phyloP scores from a whole-genome alignment of 768 basidiomycete species.

The Erythrobasidium yunnanense region DNA sequence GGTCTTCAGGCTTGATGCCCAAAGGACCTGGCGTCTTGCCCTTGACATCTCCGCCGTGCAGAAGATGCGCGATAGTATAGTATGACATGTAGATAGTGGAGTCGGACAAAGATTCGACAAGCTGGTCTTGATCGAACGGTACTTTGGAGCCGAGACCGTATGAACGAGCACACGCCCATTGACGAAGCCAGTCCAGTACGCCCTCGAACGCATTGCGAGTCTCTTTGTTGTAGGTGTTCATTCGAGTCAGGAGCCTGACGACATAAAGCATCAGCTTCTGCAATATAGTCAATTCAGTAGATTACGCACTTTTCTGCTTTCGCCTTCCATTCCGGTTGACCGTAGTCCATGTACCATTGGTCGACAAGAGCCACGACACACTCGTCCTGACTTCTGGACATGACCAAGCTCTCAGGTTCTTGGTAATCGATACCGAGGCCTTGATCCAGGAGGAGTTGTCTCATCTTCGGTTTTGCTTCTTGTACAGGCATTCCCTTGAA shows the following conservation, averaged over 20 bases:
- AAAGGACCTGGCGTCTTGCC: slow-evolving; percentile 70
- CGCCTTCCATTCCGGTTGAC: slow-evolving; percentile 76
- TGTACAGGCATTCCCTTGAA: slow-evolving; percentile 79
- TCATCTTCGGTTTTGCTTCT: slow-evolving; percentile 81
- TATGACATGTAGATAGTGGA: slow-evolving; percentile 98
- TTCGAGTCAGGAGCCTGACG: slow-evolving; percentile 61
- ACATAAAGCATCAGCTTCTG: neutral
- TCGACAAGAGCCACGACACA: slow-evolving; percentile 97
- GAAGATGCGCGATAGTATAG: slow-evolving; percentile 81
- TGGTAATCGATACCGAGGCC: slow-evolving; percentile 81
- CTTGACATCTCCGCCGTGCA: slow-evolving; percentile 66
- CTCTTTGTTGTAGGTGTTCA: slow-evolving; percentile 86
- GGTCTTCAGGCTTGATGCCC: slow-evolving; percentile 73
- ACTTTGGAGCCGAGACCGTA: slow-evolving; percentile 90
- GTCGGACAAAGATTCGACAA: slow-evolving; percentile 92
- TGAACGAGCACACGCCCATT: slow-evolving; percentile 98
- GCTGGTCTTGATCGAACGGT: slow-evolving; percentile 92
- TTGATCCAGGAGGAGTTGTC: slow-evolving; percentile 65
- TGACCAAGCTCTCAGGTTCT: slow-evolving; percentile 82
- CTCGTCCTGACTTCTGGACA: slow-evolving; percentile 85
- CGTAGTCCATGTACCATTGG: slow-evolving; percentile 98
- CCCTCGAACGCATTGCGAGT: slow-evolving; percentile 85
- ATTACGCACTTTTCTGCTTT: slow-evolving; percentile 64
- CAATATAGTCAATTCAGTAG: neutral
- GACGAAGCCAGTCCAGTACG: slow-evolving; percentile 84